phyloP scores from a whole-genome alignment of 768 basidiomycete species.

The Mycena epipterygia region DNA sequence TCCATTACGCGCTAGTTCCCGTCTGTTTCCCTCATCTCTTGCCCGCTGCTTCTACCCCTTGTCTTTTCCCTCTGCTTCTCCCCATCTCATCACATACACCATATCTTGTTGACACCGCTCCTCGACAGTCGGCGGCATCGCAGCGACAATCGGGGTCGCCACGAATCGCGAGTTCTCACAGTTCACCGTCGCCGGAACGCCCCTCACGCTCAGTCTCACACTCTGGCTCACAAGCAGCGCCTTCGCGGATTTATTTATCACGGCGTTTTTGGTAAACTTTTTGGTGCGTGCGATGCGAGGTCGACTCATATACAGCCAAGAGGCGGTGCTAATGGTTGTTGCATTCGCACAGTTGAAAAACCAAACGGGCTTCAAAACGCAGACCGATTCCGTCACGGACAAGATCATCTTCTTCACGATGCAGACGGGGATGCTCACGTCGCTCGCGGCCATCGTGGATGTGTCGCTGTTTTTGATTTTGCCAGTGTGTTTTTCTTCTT shows the following conservation, averaged over 20 bases:
- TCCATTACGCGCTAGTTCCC: not conserved
- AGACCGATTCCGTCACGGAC: slow-evolving; percentile 33
- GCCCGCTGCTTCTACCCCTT: no score
- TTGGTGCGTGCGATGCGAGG: slow-evolving; percentile 10
- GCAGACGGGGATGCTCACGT: slow-evolving; percentile 34
- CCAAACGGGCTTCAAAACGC: slow-evolving; percentile 33
- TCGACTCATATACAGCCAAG: not conserved
- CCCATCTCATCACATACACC: no score
- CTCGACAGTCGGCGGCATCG: slow-evolving; percentile 16
- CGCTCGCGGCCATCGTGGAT: slow-evolving; percentile 32
- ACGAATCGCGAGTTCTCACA: not conserved
- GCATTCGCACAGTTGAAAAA: slow-evolving; percentile 23
- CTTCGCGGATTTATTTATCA: slow-evolving; percentile 36
- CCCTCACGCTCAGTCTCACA: no score
- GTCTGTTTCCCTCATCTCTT: no score
- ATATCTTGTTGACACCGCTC: not conserved
- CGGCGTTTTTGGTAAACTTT: slow-evolving; percentile 34
- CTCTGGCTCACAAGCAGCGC: slow-evolving; percentile 31
- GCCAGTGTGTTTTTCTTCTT: slow-evolving; percentile 2
- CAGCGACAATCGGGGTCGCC: slow-evolving; percentile 9
- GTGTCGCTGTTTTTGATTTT: slow-evolving; percentile 22
- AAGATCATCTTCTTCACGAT: slow-evolving; percentile 36
- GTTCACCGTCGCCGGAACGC: not conserved
- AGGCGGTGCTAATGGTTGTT: not conserved
- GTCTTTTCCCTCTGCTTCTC: no score